Percentiles rank a stretch among this genome's conserved stretches.
phyloP scores from a whole-genome alignment of 2,329 filamentous ascomycete genomes.

The Ophiocordyceps robertsii region DNA sequence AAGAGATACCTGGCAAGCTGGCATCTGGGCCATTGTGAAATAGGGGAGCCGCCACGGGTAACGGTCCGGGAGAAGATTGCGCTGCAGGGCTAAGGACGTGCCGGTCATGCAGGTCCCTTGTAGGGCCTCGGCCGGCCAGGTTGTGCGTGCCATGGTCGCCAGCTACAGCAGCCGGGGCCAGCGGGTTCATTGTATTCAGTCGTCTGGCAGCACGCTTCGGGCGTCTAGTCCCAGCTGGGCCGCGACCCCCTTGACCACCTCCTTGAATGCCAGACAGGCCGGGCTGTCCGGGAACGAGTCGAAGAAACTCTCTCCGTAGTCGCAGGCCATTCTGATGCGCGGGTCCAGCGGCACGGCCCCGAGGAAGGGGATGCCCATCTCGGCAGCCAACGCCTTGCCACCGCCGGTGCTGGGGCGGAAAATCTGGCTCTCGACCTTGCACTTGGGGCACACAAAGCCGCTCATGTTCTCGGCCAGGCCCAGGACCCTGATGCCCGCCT shows the following conservation, averaged over 20 bases:
- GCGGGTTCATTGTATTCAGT: conserved; percentile 8
- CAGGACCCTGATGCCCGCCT: conserved; percentile 78
- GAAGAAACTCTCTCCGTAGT: conserved; percentile 95
- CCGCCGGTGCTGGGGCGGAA: conserved; percentile 89
- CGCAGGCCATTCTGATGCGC: conserved; percentile 88
- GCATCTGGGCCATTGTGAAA: conserved; percentile 13
- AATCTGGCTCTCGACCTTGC: conserved; percentile 69
- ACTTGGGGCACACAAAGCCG: conserved; percentile 90
- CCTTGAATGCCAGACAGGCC: conserved; percentile 68
- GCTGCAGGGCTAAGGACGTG: not conserved
- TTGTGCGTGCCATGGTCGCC: not conserved
- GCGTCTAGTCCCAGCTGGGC: conserved; percentile 50
- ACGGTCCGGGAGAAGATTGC: not conserved
- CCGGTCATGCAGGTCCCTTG: not conserved
- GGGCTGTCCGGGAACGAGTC: conserved; percentile 89
- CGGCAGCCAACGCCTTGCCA: conserved; percentile 63
- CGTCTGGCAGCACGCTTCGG: conserved; percentile 34
- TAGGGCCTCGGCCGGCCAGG: not conserved
- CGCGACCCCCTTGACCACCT: conserved; percentile 63
- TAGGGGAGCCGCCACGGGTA: not conserved
- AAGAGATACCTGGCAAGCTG: conserved; percentile 61
- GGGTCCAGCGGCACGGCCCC: conserved; percentile 87
- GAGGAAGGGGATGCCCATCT: conserved; percentile 79
- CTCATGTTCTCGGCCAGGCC: conserved; percentile 98
- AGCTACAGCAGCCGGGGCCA: no score